Evolutionary conservation across 2,329 filamentous ascomycete genomes (phyloP), one percentile per base, ranked within the genome.

Genomic region (Ophiocordyceps camponoti-leonardi): DNA sequence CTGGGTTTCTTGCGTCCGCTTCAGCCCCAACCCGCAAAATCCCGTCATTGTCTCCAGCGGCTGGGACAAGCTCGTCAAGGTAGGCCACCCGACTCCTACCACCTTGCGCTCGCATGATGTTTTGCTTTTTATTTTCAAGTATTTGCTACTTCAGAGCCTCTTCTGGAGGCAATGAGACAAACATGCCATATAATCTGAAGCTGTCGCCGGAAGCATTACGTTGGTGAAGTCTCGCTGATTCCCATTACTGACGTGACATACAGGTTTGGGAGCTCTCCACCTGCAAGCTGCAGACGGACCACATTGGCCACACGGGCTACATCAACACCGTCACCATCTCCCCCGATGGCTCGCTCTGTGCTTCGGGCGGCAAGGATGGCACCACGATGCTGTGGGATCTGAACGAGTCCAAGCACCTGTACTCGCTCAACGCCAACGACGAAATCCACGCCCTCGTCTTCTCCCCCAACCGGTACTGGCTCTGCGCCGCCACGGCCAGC

Each of bases 111-210:
- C 30, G 79, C 66, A 92, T 87, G 90, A 96, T 96, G 90, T 77
- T 83, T 79, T 83, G 77, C 80, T 83, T 79, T 64, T 3, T 18
- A n/a, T n/a, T 52, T 69, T 65, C 73, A 87, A 86, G 88, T 96
- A 96, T 96, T 96, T 96, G 92, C 92, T 96, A 96, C 92, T 98
- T 96, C 90, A 95, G 92, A 98, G 87, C 86, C 79, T 64, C 66
- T 13, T 64, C n/a, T n/a, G n/a, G 88, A 37, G 35, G 35, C 86
- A 69, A 94, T 96, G 92, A 98, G 90, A 98, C 86, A 80, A 93
- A 74, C 72, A 77, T 79, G 60, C 40, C 40, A 42, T 42, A 13
- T 83, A 83, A 18, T 35, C 16, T n/a, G 16, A 16, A 18, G 35
- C 18, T 37, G 4, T 37, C 16, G 35, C 35, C 18, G 6, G 8